A percentile compares a stretch with the other conserved stretches of the same genome.
These are phyloP conservation scores for Xylaria sp. DNA, from an alignment of 2,329 filamentous ascomycete genomes.

Conservation along the genomic window DNA sequence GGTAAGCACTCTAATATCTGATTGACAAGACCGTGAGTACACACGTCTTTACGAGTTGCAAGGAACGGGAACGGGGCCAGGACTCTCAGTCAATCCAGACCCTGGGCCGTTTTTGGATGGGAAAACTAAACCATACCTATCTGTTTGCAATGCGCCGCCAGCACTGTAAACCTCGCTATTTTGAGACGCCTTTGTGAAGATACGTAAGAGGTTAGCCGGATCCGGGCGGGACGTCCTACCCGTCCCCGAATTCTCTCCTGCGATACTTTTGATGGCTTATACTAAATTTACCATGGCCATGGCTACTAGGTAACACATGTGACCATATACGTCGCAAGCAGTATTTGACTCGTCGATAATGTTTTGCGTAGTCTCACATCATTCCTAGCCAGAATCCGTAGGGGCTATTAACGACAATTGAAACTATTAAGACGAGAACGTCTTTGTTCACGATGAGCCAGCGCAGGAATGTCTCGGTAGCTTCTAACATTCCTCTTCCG, in stretches of 20 bases:
- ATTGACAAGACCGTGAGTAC: neutral
- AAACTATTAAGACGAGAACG: constrained; percentile 24
- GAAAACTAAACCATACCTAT: neutral
- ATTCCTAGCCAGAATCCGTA: constrained; percentile 22
- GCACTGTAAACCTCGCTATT: neutral
- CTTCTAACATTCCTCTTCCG: constrained; percentile 41
- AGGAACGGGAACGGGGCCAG: neutral
- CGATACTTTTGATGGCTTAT: neutral
- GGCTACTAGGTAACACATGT: constrained; percentile 2
- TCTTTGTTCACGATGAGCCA: constrained; percentile 31
- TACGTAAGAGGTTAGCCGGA: constrained; percentile 14
- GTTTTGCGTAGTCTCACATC: constrained; percentile 27
- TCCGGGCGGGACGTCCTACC: constrained; percentile 19
- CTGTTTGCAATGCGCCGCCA: constrained; percentile 3
- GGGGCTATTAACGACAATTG: neutral
- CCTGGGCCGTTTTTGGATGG: neutral
- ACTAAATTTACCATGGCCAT: neutral
- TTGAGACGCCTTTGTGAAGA: neutral
- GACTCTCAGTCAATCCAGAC: neutral
- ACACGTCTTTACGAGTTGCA: neutral
- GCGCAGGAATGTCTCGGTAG: constrained; percentile 37
- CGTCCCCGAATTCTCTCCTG: neutral
- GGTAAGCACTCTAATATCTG: no score
- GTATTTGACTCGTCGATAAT: constrained; percentile 17
- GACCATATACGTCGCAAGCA: constrained; percentile 12